Evolutionary conservation across 345 rosid genomes (phyloP).

Genomic region (Melaleuca quinquenervia): DNA sequence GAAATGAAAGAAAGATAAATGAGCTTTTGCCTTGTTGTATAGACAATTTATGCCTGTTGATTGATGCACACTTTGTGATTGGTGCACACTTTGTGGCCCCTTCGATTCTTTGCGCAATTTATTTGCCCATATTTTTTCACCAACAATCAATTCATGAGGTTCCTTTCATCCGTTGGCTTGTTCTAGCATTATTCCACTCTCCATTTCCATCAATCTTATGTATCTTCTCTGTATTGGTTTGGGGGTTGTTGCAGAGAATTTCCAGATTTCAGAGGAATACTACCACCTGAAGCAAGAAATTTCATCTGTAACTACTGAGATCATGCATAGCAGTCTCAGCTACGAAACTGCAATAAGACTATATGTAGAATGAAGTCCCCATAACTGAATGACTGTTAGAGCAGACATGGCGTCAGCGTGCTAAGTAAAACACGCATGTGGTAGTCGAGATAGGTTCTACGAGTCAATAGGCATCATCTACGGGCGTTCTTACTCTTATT

Average conservation of each 20-base stretch:
- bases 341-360: not conserved
- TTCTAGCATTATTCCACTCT: not conserved
- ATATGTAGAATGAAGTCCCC: too few relatives aligned
- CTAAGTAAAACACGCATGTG: too few relatives aligned
- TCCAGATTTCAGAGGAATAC: not conserved
- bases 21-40: not conserved
- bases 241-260: not conserved
- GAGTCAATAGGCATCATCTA: too few relatives aligned
- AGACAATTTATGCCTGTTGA: not conserved
- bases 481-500: too few relatives aligned
- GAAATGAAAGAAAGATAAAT: not conserved
- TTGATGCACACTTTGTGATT: not conserved
- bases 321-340: not conserved
- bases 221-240: too few relatives aligned
- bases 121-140: not conserved
- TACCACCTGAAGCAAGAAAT: not conserved
- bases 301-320: not conserved
- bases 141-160: not conserved
- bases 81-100: not conserved
- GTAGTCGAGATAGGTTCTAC: too few relatives aligned
- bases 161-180: not conserved
- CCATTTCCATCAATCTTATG: not conserved
- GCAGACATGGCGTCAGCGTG: too few relatives aligned
- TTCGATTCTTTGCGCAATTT: not conserved
- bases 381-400: too few relatives aligned